These are phyloP conservation scores for Hygrocybe coccinea DNA, from an alignment of 768 basidiomycete species.

Conservation along the genomic window DNA sequence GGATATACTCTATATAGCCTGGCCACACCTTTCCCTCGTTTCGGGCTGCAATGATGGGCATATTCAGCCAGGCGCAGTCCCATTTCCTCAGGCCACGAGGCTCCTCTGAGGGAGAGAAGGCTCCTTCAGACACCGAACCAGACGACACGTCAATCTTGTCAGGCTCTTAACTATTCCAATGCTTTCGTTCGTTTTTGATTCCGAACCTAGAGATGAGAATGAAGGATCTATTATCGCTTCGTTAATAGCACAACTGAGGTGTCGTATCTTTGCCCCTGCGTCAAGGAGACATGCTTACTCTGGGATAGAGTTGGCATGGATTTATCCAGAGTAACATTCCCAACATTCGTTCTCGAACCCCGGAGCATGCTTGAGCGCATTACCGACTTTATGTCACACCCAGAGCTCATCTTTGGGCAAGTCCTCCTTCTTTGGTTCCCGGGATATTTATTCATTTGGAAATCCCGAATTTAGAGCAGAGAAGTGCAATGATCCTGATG, in stretches of 20 bases:
- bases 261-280: constrained; percentile 13
- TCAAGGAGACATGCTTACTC: background rate
- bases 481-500: constrained; percentile 74
- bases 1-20: background rate
- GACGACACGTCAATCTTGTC: constrained; percentile 89
- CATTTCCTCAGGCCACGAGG: constrained; percentile 66
- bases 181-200: constrained; percentile 23
- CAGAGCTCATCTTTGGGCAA: constrained; percentile 93
- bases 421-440: constrained; percentile 28
- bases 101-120: constrained; percentile 55
- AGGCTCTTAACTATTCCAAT: constrained; percentile 17
- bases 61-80: constrained; percentile 67
- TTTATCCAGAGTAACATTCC: constrained; percentile 88
- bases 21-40: background rate
- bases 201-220: constrained; percentile 71
- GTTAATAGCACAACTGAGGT: constrained; percentile 87
- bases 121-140: constrained; percentile 77
- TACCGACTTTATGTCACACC: constrained; percentile 99
- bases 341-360: constrained; percentile 94
- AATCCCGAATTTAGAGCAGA: constrained; percentile 55
- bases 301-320: constrained; percentile 86
- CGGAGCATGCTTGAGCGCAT: constrained; percentile 97
- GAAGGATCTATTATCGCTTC: constrained; percentile 87
- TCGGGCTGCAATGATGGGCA: constrained; percentile 61
- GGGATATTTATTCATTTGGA: constrained; percentile 5